Evolutionary conservation across 768 basidiomycete species (phyloP).

Genomic region (Tubosaeta sp.): DNA sequence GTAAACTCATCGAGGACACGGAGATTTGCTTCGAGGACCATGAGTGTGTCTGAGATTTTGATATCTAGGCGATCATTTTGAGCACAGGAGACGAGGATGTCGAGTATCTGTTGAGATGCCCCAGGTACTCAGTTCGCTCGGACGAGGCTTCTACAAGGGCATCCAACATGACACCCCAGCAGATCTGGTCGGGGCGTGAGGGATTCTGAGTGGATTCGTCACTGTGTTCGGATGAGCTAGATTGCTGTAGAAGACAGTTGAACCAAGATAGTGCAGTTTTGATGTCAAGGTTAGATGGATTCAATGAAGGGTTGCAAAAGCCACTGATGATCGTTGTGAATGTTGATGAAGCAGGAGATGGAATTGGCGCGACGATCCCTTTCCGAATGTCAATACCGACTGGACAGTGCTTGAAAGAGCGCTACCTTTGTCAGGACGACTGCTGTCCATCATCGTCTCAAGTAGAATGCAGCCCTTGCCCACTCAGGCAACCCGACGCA

Average conservation of each 20-base stretch:
- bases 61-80: conserved; percentile 33
- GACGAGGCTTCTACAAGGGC: conserved; percentile 39
- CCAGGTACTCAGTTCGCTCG: conserved; percentile 36
- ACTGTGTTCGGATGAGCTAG: conserved; percentile 30
- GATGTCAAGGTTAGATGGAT: conserved; percentile 40
- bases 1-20: conserved; percentile 26
- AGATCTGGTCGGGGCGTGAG: conserved; percentile 46
- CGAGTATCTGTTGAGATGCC: conserved; percentile 56
- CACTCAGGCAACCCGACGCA: too few species aligned
- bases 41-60: conserved; percentile 35
- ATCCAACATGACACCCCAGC: conserved; percentile 61
- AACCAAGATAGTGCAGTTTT: conserved; percentile 70
- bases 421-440: conserved; percentile 15
- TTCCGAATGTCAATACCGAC: neutral
- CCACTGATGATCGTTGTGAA: conserved; percentile 62
- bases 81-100: conserved; percentile 34
- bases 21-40: conserved; percentile 44
- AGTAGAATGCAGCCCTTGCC: too few species aligned
- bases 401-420: neutral
- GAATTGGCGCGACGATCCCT: conserved; percentile 37
- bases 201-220: conserved; percentile 42
- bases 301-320: conserved; percentile 43
- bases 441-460: conserved; percentile 63
- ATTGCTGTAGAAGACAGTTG: conserved; percentile 51
- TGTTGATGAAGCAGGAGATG: conserved; percentile 57